Base-by-base conservation (phyloP, 768 basidiomycete species). In the Candolleomyces efflorescens region DNA sequence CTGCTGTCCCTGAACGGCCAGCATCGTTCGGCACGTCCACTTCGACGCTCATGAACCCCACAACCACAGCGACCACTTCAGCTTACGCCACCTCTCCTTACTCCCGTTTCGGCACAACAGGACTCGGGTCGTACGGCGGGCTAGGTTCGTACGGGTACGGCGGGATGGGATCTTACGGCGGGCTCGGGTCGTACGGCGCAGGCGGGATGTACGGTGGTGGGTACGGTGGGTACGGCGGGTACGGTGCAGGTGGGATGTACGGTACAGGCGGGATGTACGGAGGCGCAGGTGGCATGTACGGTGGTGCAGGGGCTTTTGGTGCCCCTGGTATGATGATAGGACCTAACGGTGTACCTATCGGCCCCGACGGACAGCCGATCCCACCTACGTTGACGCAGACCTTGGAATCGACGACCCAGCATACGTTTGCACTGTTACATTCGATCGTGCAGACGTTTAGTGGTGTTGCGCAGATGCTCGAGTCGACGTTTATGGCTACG, bases 401-500 rank as follows among this genome's bases (percentile, higher is more conserved):
- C 0, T 87, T 98, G 59, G 94, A 97, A 74, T 70, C 84, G 5
- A 90, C 92, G 10, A 99, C 96, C 1, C 88, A 91, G 54, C 88
- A 91, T 56, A 98, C 96, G 2, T 99, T 99, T 67, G 81, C 89
- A 26, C 86, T 99, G 56, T 78, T 99, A 26, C 94, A 98, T 64
- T 92, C 90, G 11, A 89, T 99, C 68, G 96, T 99, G 46, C 91
- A 93, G 65, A 97, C 95, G 3, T 96, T 98, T 73, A 81, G 86
- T 0, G 95, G 95, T 22, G 87, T 99, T 60, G 89, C 96, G 0
- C 96, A 98, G 70, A 95, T 99, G 86, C 87, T 99, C 67, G 96
- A 98, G 71, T 88, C 85, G 36, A 98, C 96, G 5, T 98, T 96
- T 73, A 91, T 98, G 88, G 96, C 96, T 2, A 96, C 94, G 0